These are phyloP conservation scores for Zymoseptoria tritici DNA, from an alignment of 2,329 filamentous ascomycete species.

Conservation along the genomic window DNA sequence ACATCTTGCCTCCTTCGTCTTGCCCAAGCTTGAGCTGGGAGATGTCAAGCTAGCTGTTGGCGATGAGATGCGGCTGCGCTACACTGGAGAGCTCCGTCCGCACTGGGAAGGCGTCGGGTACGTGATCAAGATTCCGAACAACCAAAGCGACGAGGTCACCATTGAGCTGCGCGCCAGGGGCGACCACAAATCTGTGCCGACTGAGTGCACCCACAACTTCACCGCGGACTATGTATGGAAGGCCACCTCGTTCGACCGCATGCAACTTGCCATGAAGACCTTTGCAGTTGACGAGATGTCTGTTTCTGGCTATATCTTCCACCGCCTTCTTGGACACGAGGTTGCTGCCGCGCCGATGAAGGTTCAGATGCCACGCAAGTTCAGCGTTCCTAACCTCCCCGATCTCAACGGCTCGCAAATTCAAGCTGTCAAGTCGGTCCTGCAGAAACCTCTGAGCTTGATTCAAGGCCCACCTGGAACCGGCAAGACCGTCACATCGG, in stretches of 20 bases:
- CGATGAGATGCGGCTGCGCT: conserved; percentile 96
- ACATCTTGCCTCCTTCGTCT: conserved; percentile 86
- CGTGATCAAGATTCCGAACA: conserved; percentile 98
- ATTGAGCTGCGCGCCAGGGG: conserved; percentile 90
- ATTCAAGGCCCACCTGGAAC: conserved; percentile 97
- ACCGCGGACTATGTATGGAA: conserved; percentile 99
- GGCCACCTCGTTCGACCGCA: conserved; percentile 96
- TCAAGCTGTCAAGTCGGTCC: conserved; percentile 87
- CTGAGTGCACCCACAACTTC: conserved; percentile 95
- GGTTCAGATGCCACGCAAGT: conserved; percentile 90
- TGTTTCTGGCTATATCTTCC: conserved; percentile 97
- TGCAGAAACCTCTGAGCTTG: conserved; percentile 87
- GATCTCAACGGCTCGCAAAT: conserved; percentile 95
- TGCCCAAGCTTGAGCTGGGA: conserved; percentile 93
- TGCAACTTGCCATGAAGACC: conserved; percentile 99
- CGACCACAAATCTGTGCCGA: conserved; percentile 92
- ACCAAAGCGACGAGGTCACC: conserved; percentile 94
- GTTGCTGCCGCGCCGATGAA: conserved; percentile 94
- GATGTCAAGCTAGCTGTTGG: conserved; percentile 97
- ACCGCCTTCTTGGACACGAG: conserved; percentile 90
- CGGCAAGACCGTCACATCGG: conserved; percentile 96
- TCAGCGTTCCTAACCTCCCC: conserved; percentile 86
- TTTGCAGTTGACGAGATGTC: conserved; percentile 98
- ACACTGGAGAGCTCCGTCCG: conserved; percentile 84
- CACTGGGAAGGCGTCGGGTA: conserved; percentile 98